Evolutionary conservation across 345 rosid genomes (phyloP).

Genomic region (Bruguiera parviflora): DNA sequence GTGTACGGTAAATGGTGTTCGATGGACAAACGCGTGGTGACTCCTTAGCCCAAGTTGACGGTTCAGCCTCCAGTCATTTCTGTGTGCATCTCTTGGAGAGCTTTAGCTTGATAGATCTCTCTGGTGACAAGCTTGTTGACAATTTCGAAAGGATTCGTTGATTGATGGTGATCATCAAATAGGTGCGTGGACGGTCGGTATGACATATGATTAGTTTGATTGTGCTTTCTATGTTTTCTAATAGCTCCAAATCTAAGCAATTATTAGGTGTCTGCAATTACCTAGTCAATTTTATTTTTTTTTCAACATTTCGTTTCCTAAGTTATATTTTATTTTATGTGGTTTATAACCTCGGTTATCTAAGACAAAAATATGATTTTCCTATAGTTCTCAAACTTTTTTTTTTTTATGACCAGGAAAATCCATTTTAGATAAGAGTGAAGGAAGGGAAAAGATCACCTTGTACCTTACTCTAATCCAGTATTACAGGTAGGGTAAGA

Average conservation of each 20-base stretch:
- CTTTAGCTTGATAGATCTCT: slow-evolving; percentile 35
- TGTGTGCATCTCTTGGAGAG: slow-evolving; percentile 24
- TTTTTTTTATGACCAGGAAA: no score
- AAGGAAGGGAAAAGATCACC: no score
- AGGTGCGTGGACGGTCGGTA: neutral
- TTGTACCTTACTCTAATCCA: no score
- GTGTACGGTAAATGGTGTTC: neutral
- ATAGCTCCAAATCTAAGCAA: neutral
- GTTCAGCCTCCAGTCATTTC: slow-evolving; percentile 38
- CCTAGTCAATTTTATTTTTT: no score
- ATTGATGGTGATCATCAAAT: neutral
- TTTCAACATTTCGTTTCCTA: no score
- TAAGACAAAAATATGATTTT: no score
- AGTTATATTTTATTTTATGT: no score
- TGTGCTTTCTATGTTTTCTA: neutral
- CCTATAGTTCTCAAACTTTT: no score
- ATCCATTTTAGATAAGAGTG: no score
- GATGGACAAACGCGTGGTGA: slow-evolving; percentile 22
- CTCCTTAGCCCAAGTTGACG: slow-evolving; percentile 31
- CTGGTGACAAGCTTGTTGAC: neutral
- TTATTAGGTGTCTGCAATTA: neutral
- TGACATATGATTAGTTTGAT: neutral
- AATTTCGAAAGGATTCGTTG: neutral
- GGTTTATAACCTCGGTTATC: no score
- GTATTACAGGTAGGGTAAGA: no score